These are phyloP conservation scores for Escovopsis sp. DNA, from an alignment of 2,329 filamentous ascomycete genomes.

Conservation along the genomic window DNA sequence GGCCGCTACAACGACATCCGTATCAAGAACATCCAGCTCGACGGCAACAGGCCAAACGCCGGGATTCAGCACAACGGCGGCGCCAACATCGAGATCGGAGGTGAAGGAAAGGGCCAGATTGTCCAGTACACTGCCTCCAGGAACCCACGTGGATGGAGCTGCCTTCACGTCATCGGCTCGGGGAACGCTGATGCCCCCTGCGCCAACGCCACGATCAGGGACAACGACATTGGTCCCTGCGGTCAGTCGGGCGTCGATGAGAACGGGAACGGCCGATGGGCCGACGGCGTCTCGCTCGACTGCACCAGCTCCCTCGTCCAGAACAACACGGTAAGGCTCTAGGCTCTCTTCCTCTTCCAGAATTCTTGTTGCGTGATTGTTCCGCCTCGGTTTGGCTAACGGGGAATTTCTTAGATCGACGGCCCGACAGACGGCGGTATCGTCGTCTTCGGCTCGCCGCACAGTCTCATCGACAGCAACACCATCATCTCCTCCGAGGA, in stretches of 20 bases:
- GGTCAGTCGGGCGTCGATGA: slow-evolving; percentile 10
- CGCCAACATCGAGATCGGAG: slow-evolving; percentile 15
- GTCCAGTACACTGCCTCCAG: slow-evolving; percentile 9
- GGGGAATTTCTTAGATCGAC: slow-evolving; percentile 6
- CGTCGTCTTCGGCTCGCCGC: slow-evolving; percentile 13
- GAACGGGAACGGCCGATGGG: slow-evolving; percentile 10
- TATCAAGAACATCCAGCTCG: slow-evolving; percentile 13
- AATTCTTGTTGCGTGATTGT: too few relatives aligned
- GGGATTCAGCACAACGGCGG: slow-evolving; percentile 6
- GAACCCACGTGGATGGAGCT: slow-evolving; percentile 14
- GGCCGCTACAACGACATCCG: slow-evolving; percentile 9
- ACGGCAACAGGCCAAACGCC: slow-evolving; percentile 12
- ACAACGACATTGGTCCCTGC: slow-evolving; percentile 13
- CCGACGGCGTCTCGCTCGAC: slow-evolving; percentile 13
- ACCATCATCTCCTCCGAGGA: slow-evolving; percentile 11
- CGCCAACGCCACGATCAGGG: slow-evolving; percentile 9
- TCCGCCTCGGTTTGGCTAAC: too few relatives aligned
- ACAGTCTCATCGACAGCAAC: slow-evolving; percentile 10
- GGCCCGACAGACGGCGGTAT: slow-evolving; percentile 13
- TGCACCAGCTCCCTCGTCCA: slow-evolving; percentile 10
- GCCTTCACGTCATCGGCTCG: slow-evolving; percentile 12
- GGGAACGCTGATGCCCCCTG: slow-evolving; percentile 11
- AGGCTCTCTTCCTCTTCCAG: too few relatives aligned
- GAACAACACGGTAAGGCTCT: slow-evolving; percentile 9
- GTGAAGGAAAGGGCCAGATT: slow-evolving; percentile 8